phyloP scores from a whole-genome alignment of 306 rosid species.

The Citrullus mucosospermus region DNA sequence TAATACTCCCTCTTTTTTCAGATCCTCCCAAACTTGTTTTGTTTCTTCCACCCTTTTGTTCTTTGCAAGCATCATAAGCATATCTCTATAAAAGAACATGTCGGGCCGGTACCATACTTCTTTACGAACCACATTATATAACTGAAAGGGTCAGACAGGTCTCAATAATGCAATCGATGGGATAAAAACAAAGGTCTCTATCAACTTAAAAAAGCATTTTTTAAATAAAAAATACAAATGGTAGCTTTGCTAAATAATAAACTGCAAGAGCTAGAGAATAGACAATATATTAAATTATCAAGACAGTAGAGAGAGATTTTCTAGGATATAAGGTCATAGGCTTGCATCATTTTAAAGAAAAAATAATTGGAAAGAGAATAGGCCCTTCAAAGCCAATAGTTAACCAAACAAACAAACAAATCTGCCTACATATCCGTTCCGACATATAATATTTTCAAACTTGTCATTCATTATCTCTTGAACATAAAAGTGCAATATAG shows the following conservation, averaged over 20 bases:
- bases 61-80: conserved; percentile 88
- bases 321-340: background rate
- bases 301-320: background rate
- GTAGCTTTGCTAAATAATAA: background rate
- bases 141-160: conserved; percentile 19
- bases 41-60: conserved; percentile 59
- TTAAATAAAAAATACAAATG: background rate
- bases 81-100: conserved; percentile 86
- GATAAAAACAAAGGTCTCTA: background rate
- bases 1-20: conserved; percentile 52
- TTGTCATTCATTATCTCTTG: background rate
- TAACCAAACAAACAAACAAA: background rate
- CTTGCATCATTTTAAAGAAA: background rate
- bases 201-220: background rate
- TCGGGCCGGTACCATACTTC: conserved; percentile 97
- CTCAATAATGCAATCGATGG: background rate
- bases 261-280: background rate
- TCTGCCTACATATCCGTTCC: background rate
- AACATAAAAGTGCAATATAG: background rate
- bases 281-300: background rate
- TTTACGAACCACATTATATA: conserved; percentile 70
- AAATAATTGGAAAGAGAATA: background rate
- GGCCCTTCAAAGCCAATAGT: background rate
- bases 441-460: background rate
- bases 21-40: conserved; percentile 72